Evolutionary conservation across 768 basidiomycete species (phyloP).

Genomic region (Termitomyces sp.): DNA sequence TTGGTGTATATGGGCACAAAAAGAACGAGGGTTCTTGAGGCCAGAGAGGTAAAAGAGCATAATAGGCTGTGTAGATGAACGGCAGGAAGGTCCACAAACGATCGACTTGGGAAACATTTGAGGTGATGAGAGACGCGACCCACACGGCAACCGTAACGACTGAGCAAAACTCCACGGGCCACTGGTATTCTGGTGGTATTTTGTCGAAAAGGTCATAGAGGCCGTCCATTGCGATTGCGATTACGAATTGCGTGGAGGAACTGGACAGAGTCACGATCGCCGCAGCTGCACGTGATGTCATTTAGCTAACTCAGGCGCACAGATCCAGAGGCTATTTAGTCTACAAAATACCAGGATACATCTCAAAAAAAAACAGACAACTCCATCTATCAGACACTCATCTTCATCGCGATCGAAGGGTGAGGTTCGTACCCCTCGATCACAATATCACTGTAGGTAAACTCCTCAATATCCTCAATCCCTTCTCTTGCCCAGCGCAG

Average conservation of each 20-base stretch:
- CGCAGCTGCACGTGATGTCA: not conserved
- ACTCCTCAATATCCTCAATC: slow-evolving; percentile 76
- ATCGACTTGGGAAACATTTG: slow-evolving; percentile 87
- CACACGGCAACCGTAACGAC: slow-evolving; percentile 47
- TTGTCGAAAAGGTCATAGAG: slow-evolving; percentile 10
- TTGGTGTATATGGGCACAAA: slow-evolving; percentile 56
- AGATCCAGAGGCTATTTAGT: too few relatives aligned
- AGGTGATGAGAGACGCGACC: slow-evolving; percentile 60
- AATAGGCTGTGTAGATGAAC: slow-evolving; percentile 78
- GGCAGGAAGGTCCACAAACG: slow-evolving; percentile 80
- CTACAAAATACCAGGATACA: not conserved
- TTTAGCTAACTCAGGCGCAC: too few relatives aligned
- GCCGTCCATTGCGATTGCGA: slow-evolving; percentile 10
- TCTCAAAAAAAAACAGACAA: not conserved
- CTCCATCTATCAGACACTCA: slow-evolving; percentile 67
- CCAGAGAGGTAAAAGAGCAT: slow-evolving; percentile 69
- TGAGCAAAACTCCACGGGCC: slow-evolving; percentile 63
- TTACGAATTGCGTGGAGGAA: too few relatives aligned
- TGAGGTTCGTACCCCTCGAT: slow-evolving; percentile 87
- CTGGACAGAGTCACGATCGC: too few relatives aligned
- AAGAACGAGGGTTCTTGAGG: slow-evolving; percentile 36
- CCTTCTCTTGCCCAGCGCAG: slow-evolving; percentile 65
- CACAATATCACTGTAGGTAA: slow-evolving; percentile 74
- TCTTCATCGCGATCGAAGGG: slow-evolving; percentile 89
- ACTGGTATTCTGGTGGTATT: slow-evolving; percentile 41